Evolutionary conservation across 1,139 yeast species (phyloP).

Genomic region (Pichia sp.): DNA sequence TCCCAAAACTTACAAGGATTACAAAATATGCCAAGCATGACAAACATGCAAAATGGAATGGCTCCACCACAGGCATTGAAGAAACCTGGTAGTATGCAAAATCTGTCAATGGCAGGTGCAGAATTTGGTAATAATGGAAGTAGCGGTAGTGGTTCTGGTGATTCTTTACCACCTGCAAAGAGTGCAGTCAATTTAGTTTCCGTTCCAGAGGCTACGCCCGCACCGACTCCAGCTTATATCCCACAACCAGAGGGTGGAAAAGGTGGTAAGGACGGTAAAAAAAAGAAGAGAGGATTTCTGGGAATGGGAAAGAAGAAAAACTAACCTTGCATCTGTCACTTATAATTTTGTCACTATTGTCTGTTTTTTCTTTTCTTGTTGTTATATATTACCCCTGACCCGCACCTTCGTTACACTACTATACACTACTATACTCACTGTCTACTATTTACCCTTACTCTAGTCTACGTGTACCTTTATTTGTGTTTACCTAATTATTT

Average conservation of each 20-base stretch:
- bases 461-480: too few relatives aligned
- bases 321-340: too few relatives aligned
- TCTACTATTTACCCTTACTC: too few relatives aligned
- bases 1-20: neutral
- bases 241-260: constrained; percentile 11
- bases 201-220: constrained; percentile 28
- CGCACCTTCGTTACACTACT: too few relatives aligned
- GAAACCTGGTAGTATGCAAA: neutral
- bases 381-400: too few relatives aligned
- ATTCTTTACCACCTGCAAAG: constrained; percentile 8
- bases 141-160: constrained; percentile 8
- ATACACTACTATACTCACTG: too few relatives aligned
- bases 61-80: constrained; percentile 7
- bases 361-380: too few relatives aligned
- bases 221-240: constrained; percentile 24
- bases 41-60: constrained; percentile 2
- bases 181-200: constrained; percentile 17
- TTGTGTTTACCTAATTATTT: too few relatives aligned
- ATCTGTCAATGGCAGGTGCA: constrained; percentile 1
- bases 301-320: constrained; percentile 17
- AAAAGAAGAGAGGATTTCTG: constrained; percentile 23
- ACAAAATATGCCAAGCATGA: neutral
- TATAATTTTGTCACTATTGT: too few relatives aligned
- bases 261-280: constrained; percentile 15
- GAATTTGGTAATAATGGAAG: constrained; percentile 9